Conservation (phyloP, 345 rosid genomes). For the Brassica rapa region DNA sequence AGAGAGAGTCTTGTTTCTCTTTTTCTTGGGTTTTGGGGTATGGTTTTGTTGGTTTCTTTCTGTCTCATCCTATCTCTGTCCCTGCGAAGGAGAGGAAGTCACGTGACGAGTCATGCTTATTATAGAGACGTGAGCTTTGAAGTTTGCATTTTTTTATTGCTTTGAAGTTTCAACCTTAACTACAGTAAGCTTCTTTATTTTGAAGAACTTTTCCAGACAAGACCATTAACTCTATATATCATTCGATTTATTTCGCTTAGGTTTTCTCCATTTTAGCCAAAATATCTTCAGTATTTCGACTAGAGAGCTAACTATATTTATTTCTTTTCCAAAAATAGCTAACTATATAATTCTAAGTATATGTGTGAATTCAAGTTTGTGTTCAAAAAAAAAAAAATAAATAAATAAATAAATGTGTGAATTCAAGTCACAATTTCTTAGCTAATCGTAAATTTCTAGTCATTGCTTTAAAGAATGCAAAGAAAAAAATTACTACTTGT, state of each 20-base stretch:
- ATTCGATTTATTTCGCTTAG: not conserved
- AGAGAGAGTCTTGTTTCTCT: constrained; percentile 3
- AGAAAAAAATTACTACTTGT: not conserved
- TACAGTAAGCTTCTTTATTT: constrained; percentile 16
- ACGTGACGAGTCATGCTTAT: constrained; percentile 56
- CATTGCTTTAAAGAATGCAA: not conserved
- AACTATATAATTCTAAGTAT: not conserved
- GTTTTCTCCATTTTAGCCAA: not conserved
- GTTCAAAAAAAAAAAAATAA: too few species aligned
- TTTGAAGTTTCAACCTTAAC: constrained; percentile 36
- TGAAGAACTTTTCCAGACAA: not conserved
- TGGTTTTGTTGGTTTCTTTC: constrained; percentile 45
- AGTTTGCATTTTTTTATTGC: not conserved
- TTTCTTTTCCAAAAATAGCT: too few species aligned
- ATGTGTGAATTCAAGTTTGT: too few species aligned
- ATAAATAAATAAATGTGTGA: too few species aligned
- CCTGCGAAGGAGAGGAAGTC: constrained; percentile 45
- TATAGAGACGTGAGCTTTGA: constrained; percentile 42
- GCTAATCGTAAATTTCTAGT: not conserved
- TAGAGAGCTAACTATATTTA: not conserved
- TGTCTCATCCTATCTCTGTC: constrained; percentile 41
- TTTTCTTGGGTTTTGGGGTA: constrained; percentile 47
- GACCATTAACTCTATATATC: not conserved
- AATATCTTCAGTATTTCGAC: not conserved
- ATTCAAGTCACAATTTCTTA: not conserved